Evolutionary conservation across 805 yeast species (phyloP).

Genomic region (Candida suzukii): DNA sequence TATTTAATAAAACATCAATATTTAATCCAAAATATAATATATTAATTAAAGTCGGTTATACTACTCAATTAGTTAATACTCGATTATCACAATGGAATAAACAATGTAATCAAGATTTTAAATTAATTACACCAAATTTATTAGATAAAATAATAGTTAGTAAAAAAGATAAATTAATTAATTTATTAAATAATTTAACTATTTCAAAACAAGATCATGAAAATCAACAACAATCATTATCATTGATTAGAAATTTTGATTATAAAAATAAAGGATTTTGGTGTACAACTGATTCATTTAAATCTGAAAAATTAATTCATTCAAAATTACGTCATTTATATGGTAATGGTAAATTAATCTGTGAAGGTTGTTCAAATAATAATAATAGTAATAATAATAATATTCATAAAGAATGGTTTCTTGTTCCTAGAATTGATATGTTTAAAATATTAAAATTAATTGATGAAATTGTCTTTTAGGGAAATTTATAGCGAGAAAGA

Average conservation of each 20-base stretch:
- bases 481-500: not conserved
- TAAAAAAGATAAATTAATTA: constrained; percentile 9
- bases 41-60: constrained; percentile 47
- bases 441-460: constrained; percentile 25
- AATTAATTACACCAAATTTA: constrained; percentile 28
- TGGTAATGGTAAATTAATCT: constrained; percentile 42
- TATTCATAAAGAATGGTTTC: constrained; percentile 49
- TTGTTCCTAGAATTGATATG: constrained; percentile 38
- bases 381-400: constrained; percentile 13
- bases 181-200: constrained; percentile 3
- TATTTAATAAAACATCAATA: constrained; percentile 20
- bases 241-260: constrained; percentile 18
- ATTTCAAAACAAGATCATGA: not conserved
- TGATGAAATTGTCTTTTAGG: constrained; percentile 15
- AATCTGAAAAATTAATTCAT: constrained; percentile 39
- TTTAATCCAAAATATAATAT: constrained; percentile 32
- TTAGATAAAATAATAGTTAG: constrained; percentile 11
- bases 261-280: constrained; percentile 28
- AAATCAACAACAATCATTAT: constrained; percentile 1
- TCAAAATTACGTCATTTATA: constrained; percentile 26
- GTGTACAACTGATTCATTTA: constrained; percentile 22
- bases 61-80: constrained; percentile 35
- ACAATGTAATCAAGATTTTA: constrained; percentile 41
- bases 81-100: constrained; percentile 46
- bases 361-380: constrained; percentile 50